A percentile compares a stretch with the other conserved stretches of the same genome.
Evolutionary conservation across 164 flowering plant genomes (phyloP).

Genomic region (Umbilicus rupestris): DNA sequence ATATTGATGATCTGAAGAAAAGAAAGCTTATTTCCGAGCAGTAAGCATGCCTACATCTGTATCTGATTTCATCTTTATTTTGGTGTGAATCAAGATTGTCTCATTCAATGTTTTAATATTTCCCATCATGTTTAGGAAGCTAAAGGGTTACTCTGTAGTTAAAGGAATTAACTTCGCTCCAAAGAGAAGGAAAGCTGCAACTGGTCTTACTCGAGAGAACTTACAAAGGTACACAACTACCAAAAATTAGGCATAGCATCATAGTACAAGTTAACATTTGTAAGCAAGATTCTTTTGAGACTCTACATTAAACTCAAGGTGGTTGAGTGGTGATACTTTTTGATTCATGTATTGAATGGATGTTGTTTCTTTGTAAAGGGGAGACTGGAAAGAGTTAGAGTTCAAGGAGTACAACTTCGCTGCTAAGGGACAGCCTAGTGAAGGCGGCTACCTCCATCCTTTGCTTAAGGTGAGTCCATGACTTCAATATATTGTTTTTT

Average conservation of each 20-base stretch:
- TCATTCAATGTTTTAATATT: neutral
- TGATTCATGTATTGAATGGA: neutral
- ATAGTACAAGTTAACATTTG: neutral
- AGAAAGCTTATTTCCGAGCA: constrained; percentile 65
- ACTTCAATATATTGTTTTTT: neutral
- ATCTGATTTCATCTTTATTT: neutral
- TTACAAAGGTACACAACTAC: constrained; percentile 55
- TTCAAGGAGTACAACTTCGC: constrained; percentile 83
- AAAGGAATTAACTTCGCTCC: constrained; percentile 83
- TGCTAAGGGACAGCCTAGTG: constrained; percentile 64
- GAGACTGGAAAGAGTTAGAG: constrained; percentile 78
- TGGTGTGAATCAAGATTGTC: neutral
- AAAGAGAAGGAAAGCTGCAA: constrained; percentile 61
- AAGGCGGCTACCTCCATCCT: constrained; percentile 90
- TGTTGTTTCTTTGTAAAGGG: constrained; percentile 28
- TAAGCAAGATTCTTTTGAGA: neutral
- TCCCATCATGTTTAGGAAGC: neutral
- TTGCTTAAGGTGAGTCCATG: constrained; percentile 58
- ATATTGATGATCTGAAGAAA: constrained; percentile 50
- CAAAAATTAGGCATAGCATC: neutral
- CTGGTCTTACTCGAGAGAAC: constrained; percentile 78
- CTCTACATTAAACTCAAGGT: neutral
- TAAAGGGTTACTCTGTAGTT: constrained; percentile 61
- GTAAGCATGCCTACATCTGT: constrained; percentile 30
- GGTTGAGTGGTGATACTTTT: neutral